Conservation (phyloP, 2,329 filamentous ascomycete species). For the Phaeosphaeriaceae sp. region DNA sequence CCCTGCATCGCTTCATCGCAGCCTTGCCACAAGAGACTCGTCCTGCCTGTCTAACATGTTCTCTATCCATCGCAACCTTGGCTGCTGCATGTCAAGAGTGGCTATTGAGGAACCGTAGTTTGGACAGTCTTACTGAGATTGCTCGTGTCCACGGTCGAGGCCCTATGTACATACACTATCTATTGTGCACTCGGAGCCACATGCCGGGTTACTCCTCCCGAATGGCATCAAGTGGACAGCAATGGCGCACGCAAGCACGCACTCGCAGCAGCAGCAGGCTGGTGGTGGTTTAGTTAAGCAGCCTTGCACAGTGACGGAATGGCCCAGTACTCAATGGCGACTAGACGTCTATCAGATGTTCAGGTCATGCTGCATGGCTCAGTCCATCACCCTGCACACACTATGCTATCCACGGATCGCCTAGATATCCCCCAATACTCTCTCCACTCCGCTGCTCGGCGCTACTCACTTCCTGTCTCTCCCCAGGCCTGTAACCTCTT, state of each 20-base stretch:
- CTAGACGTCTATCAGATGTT: conserved; percentile 22
- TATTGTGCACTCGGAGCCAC: too few species aligned
- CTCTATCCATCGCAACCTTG: not conserved
- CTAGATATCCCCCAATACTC: conserved; percentile 2
- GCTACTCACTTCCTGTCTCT: conserved; percentile 2
- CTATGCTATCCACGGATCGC: conserved; percentile 13
- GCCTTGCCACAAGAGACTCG: not conserved
- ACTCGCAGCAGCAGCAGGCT: not conserved
- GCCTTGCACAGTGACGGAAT: not conserved
- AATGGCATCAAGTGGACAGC: not conserved
- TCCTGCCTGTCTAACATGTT: not conserved
- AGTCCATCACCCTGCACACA: conserved; percentile 1
- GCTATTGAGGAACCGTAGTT: too few species aligned
- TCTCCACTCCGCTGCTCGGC: conserved; percentile 18
- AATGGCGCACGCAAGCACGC: not conserved
- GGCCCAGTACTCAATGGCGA: conserved; percentile 3
- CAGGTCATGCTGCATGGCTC: conserved; percentile 20
- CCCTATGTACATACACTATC: too few species aligned
- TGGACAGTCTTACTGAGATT: too few species aligned
- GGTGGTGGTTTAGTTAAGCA: not conserved
- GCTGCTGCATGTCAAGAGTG: not conserved
- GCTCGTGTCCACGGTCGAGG: too few species aligned
- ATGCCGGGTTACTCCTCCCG: not conserved
- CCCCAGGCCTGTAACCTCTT: conserved; percentile 6
- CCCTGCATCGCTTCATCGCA: conserved; percentile 2